Evolutionary conservation across 2,329 filamentous ascomycete genomes (phyloP).

Genomic region (Xylariaceae sp.): DNA sequence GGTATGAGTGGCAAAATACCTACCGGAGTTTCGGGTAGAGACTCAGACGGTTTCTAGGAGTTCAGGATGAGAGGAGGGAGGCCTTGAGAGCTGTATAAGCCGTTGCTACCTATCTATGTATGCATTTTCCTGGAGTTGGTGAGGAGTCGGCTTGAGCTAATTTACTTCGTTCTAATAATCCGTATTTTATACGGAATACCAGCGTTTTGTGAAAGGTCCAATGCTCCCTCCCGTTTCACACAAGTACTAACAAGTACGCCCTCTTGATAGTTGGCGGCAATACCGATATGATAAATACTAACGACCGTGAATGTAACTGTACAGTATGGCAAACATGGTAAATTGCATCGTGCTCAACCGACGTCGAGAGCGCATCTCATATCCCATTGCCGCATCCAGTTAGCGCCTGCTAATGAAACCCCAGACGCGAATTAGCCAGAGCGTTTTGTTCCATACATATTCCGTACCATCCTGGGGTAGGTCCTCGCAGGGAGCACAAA

Average conservation of each 20-base stretch:
- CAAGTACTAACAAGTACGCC: not conserved
- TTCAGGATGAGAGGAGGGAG: not conserved
- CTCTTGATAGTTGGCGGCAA: not conserved
- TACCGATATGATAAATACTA: not conserved
- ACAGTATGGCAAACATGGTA: not conserved
- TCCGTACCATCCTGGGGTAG: too few relatives aligned
- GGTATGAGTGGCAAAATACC: not conserved
- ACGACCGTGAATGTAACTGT: not conserved
- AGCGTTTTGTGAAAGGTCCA: not conserved
- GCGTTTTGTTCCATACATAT: too few relatives aligned
- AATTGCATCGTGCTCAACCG: not conserved
- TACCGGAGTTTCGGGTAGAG: conserved; percentile 9
- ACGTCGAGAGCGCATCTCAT: not conserved
- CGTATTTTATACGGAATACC: not conserved
- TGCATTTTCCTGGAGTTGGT: not conserved
- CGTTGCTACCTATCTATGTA: not conserved
- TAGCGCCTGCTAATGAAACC: not conserved
- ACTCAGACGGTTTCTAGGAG: not conserved
- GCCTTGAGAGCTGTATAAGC: not conserved
- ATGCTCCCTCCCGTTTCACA: not conserved
- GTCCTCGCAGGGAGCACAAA: too few relatives aligned
- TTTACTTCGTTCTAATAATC: not conserved
- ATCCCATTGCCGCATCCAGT: not conserved
- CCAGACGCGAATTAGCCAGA: too few relatives aligned
- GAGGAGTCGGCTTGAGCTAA: not conserved